Evolutionary conservation across 805 yeast species (phyloP).

Genomic region (Candida succiphila): DNA sequence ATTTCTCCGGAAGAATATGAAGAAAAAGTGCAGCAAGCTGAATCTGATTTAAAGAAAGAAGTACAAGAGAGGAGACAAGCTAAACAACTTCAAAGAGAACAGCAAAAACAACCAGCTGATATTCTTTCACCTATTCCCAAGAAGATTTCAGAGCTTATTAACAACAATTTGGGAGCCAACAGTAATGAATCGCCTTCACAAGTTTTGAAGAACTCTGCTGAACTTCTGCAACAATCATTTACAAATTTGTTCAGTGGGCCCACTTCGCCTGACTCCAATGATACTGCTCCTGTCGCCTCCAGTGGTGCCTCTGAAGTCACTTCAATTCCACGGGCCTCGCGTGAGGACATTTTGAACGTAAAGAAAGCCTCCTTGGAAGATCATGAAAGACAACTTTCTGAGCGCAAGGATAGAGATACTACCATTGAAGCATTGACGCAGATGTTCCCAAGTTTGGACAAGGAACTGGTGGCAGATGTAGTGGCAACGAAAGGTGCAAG

Average conservation of each 20-base stretch:
- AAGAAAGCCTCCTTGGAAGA: conserved; percentile 22
- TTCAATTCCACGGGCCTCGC: conserved; percentile 4
- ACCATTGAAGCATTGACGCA: conserved; percentile 42
- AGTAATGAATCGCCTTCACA: conserved; percentile 22
- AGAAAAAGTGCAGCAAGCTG: conserved; percentile 33
- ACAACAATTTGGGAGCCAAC: conserved; percentile 7
- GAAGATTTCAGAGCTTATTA: conserved; percentile 13
- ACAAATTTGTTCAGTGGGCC: conserved; percentile 14
- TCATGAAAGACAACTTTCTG: conserved; percentile 21
- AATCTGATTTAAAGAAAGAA: conserved; percentile 26
- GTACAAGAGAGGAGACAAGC: conserved; percentile 10
- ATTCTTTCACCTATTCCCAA: conserved; percentile 16
- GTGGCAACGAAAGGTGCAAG: conserved; percentile 51
- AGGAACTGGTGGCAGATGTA: conserved; percentile 60
- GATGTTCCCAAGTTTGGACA: conserved; percentile 72
- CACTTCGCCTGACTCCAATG: conserved; percentile 7
- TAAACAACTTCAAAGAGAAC: conserved; percentile 3
- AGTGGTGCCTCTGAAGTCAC: too few relatives aligned
- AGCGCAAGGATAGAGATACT: conserved; percentile 32
- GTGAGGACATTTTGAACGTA: conserved; percentile 13
- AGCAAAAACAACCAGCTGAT: conserved; percentile 4
- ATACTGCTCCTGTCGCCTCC: background rate
- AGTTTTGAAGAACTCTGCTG: conserved; percentile 26
- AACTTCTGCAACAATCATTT: conserved; percentile 24
- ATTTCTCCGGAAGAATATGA: conserved; percentile 51